phyloP scores from a whole-genome alignment of 2,329 filamentous ascomycete species.

The Monosporascus sp. region DNA sequence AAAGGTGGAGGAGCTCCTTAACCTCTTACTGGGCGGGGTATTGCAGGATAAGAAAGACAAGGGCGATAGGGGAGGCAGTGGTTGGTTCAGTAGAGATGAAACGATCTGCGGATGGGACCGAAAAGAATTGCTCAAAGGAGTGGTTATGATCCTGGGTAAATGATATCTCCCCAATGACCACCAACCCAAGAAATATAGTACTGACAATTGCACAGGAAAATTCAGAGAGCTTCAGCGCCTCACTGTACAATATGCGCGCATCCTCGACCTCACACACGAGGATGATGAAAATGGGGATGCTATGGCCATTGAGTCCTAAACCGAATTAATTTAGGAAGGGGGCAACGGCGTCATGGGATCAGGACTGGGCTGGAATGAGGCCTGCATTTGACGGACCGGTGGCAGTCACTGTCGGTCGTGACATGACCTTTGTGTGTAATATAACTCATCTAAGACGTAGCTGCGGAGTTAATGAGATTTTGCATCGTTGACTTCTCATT shows the following conservation, averaged over 20 bases:
- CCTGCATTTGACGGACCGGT: neutral
- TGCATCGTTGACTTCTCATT: neutral
- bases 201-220: slow-evolving; percentile 62
- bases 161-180: slow-evolving; percentile 14
- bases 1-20: slow-evolving; percentile 90
- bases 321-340: neutral
- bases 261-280: slow-evolving; percentile 60
- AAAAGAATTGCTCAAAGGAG: slow-evolving; percentile 80
- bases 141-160: slow-evolving; percentile 87
- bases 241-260: slow-evolving; percentile 87
- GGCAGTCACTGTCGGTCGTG: neutral
- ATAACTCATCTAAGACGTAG: neutral
- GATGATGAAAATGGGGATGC: slow-evolving; percentile 38
- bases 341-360: neutral
- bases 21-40: slow-evolving; percentile 71
- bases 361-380: neutral
- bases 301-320: slow-evolving; percentile 24
- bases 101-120: slow-evolving; percentile 88
- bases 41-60: slow-evolving; percentile 51
- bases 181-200: slow-evolving; percentile 1
- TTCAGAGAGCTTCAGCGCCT: slow-evolving; percentile 89
- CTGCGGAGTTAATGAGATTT: neutral
- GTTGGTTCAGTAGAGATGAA: slow-evolving; percentile 63
- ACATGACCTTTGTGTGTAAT: neutral
- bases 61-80: slow-evolving; percentile 41